Percentiles rank a stretch among this genome's conserved stretches.
Conservation (phyloP, 2,329 filamentous ascomycete species). For the Didymella keratinophila region DNA sequence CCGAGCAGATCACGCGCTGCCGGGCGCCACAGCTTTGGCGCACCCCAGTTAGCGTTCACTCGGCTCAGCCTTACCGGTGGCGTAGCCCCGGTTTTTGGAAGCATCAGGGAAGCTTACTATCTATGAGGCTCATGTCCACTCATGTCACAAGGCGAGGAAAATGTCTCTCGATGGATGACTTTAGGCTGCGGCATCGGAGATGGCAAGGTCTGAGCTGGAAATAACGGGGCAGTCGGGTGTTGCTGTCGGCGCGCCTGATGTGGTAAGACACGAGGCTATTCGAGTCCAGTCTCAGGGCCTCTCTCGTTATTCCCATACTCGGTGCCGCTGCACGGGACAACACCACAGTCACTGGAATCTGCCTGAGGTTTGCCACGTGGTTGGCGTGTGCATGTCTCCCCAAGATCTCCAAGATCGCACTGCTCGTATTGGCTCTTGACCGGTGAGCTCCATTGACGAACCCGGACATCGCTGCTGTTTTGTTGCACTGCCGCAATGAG, state of each 20-base stretch:
- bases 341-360: background rate
- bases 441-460: conserved; percentile 7
- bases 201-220: conserved; percentile 6
- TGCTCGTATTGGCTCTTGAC: conserved; percentile 17
- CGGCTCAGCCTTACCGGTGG: conserved; percentile 23
- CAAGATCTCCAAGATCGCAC: conserved; percentile 4
- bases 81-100: conserved; percentile 18
- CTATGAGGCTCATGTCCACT: conserved; percentile 14
- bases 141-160: conserved; percentile 1
- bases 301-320: conserved; percentile 10
- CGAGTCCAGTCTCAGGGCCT: conserved; percentile 8
- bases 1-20: conserved; percentile 18
- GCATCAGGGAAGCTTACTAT: conserved; percentile 13
- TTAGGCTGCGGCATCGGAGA: conserved; percentile 12
- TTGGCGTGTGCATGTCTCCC: background rate
- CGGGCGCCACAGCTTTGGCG: conserved; percentile 9
- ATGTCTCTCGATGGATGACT: conserved; percentile 6
- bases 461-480: background rate
- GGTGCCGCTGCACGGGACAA: background rate
- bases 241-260: conserved; percentile 11
- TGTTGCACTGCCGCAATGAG: conserved; percentile 18
- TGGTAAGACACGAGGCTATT: conserved; percentile 13
- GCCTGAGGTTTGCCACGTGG: conserved; percentile 12
- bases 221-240: conserved; percentile 6
- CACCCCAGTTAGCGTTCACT: background rate